These are phyloP conservation scores for Priceomyces melissophilus DNA, from an alignment of 805 yeast species.

Conservation along the genomic window DNA sequence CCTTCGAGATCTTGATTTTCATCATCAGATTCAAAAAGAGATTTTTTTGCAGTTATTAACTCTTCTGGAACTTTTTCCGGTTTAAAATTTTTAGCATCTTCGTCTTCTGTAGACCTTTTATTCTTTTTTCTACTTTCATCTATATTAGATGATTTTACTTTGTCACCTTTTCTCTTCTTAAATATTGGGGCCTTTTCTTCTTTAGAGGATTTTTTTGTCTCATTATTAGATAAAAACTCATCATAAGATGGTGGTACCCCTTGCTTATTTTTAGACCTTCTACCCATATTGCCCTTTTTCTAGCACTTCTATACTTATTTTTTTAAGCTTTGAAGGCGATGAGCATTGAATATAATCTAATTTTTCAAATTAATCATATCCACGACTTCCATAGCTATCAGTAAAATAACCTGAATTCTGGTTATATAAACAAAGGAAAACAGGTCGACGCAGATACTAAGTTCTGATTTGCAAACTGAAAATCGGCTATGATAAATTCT, in stretches of 20 bases:
- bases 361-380: slow-evolving; percentile 7
- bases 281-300: slow-evolving; percentile 59
- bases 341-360: slow-evolving; percentile 8
- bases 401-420: background rate
- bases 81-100: slow-evolving; percentile 52
- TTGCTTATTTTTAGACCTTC: slow-evolving; percentile 90
- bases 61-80: slow-evolving; percentile 39
- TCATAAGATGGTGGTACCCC: slow-evolving; percentile 88
- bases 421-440: too few species aligned
- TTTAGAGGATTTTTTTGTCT: slow-evolving; percentile 38
- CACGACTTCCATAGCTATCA: slow-evolving; percentile 8
- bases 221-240: slow-evolving; percentile 56
- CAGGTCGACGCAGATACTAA: too few species aligned
- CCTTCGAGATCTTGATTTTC: slow-evolving; percentile 42
- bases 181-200: slow-evolving; percentile 18
- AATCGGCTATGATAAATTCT: background rate
- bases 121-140: slow-evolving; percentile 9
- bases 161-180: slow-evolving; percentile 5
- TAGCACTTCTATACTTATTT: background rate
- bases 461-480: background rate
- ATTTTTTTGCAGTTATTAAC: slow-evolving; percentile 63
- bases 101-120: slow-evolving; percentile 41
- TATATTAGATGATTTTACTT: slow-evolving; percentile 3
- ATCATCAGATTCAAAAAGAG: slow-evolving; percentile 74
- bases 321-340: slow-evolving; percentile 5